Evolutionary conservation across 352 stramenopile species (phyloP), one percentile per base, ranked within the genome.

Genomic region (Pythium inflatum): DNA sequence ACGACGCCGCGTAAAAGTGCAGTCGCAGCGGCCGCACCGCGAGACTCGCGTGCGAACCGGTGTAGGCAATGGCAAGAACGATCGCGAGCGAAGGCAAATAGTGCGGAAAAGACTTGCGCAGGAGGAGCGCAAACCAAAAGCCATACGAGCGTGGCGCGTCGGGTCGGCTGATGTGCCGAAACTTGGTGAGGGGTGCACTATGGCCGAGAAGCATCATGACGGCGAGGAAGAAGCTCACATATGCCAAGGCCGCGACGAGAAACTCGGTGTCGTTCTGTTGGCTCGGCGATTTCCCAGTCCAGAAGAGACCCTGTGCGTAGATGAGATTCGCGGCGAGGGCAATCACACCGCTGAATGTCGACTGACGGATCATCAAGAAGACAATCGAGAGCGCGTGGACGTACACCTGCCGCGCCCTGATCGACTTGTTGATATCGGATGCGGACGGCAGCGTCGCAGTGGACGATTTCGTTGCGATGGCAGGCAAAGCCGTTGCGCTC

Each of bases 261-360:
- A 71, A 71, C 34, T 55, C 45, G 1, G 12, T 5, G 45, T 56
- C 46, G 4, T 24, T 55, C 36, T 71, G 64, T 5, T 58, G 8
- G 9, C 13, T n/a, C 12, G 64, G 45, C 8, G 54, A 34, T 28
- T 61, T 50, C 16, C 64, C 64, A 2, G 16, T 46, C 33, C 30
- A 41, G 28, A 71, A 41, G 40, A 66, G 16, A 3, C 64, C 64
- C 5, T 59, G 46, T 14, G 64, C 55, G 36, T 66, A 71, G 13
- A 61, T 20, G 13, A 62, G n/a, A n/a, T 65, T 71, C 16, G 27
- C 27, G 11, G 18, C 31, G 16, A 65, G 43, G 2, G 55, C 55
- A 11, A 56, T 1, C 18, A 13, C 11, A 2, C 48, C 64, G 16
- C 55, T 71, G 45, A 71, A 18, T 8, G 59, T 9, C 24, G 64